phyloP scores from a whole-genome alignment of 139 green algal genomes.

The Edaphochlamys debaryana region DNA sequence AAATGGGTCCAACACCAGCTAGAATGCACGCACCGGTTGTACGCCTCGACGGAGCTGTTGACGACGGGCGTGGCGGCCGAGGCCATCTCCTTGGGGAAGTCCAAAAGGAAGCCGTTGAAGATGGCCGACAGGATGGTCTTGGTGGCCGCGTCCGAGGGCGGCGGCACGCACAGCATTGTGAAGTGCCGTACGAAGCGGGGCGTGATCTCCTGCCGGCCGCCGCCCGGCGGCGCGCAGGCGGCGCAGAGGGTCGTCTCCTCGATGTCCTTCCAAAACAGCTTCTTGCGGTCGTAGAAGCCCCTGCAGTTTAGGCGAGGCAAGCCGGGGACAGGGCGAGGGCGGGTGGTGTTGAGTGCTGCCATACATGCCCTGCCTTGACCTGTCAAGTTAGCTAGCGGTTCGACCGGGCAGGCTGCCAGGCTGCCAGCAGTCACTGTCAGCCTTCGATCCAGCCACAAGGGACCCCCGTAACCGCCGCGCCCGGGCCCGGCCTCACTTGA shows the following conservation, averaged over 20 bases:
- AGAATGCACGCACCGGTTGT: slow-evolving; percentile 66
- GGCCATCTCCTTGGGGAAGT: slow-evolving; percentile 70
- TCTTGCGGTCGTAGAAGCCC: slow-evolving; percentile 88
- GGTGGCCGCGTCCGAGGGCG: slow-evolving; percentile 65
- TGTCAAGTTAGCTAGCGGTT: too few relatives aligned
- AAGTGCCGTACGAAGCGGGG: slow-evolving; percentile 87
- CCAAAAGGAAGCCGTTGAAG: slow-evolving; percentile 79
- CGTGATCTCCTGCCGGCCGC: slow-evolving; percentile 78
- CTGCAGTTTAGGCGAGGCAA: too few relatives aligned
- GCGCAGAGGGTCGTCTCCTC: slow-evolving; percentile 79
- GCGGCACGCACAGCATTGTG: slow-evolving; percentile 83
- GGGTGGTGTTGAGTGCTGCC: too few relatives aligned
- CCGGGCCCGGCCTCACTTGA: slow-evolving; percentile 32
- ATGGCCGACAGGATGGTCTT: slow-evolving; percentile 85
- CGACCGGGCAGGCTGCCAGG: too few relatives aligned
- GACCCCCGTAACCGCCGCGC: too few relatives aligned
- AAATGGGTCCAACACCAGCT: too few relatives aligned
- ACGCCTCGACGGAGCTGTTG: slow-evolving; percentile 73
- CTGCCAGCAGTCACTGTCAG: too few relatives aligned
- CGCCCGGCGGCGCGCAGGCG: slow-evolving; percentile 81
- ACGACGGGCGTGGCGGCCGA: slow-evolving; percentile 68
- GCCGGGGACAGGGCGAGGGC: too few relatives aligned
- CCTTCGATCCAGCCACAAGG: too few relatives aligned
- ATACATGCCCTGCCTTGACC: too few relatives aligned
- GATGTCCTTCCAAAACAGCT: slow-evolving; percentile 91